These are phyloP conservation scores for Corymbia calophylla DNA, from an alignment of 441 rosid species.

Conservation along the genomic window DNA sequence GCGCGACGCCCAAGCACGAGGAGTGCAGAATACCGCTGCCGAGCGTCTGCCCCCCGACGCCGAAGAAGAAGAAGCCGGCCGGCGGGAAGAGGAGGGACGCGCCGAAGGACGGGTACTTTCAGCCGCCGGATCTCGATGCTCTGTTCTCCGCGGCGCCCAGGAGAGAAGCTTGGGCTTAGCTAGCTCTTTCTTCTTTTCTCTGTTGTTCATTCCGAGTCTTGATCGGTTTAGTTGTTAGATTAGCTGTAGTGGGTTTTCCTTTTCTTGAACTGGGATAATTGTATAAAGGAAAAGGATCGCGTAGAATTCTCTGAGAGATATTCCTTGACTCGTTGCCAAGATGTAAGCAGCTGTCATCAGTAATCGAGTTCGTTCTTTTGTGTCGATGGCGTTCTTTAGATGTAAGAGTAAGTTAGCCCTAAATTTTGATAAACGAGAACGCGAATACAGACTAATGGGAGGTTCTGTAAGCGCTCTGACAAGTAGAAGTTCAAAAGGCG, in stretches of 20 bases:
- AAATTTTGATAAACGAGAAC: neutral
- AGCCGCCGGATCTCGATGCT: conserved; percentile 63
- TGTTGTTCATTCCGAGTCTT: neutral
- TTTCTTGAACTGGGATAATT: neutral
- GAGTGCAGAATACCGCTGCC: conserved; percentile 31
- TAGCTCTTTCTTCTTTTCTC: neutral
- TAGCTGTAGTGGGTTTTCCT: neutral
- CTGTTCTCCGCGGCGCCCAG: conserved; percentile 27
- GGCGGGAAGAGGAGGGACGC: conserved; percentile 21
- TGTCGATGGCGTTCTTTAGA: neutral
- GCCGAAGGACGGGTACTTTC: conserved; percentile 50
- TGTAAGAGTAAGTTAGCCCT: neutral
- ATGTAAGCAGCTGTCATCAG: neutral
- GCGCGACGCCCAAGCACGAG: conserved; percentile 39
- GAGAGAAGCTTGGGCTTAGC: conserved; percentile 25
- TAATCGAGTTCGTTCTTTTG: neutral
- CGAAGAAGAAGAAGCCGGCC: conserved; percentile 39
- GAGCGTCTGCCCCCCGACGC: conserved; percentile 53
- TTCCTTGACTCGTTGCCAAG: neutral
- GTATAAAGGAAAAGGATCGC: neutral
- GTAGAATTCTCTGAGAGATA: neutral
- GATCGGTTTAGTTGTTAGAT: neutral
- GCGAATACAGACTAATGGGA: neutral
- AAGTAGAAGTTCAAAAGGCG: neutral
- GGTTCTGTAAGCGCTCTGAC: neutral